Evolutionary conservation across 352 stramenopile genomes (phyloP).

Genomic region (Pythium folliculosum): DNA sequence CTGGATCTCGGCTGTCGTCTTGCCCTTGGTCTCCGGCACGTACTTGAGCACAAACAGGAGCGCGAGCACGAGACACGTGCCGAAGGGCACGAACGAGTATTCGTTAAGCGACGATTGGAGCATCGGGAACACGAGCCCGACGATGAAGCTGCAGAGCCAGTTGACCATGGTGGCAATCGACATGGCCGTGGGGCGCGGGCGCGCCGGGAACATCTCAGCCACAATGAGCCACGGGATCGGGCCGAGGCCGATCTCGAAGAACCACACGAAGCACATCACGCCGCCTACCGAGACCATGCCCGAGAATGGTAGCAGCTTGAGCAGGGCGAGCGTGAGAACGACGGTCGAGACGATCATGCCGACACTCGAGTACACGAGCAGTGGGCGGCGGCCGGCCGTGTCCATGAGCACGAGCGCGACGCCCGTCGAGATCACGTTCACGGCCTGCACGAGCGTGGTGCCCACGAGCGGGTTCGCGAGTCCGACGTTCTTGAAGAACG

Average conservation of each 20-base stretch:
- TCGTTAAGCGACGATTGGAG: conserved; percentile 74
- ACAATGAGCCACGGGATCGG: conserved; percentile 94
- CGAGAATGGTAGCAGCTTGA: conserved; percentile 45
- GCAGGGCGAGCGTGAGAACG: conserved; percentile 43
- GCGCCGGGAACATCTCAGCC: conserved; percentile 91
- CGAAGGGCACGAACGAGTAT: conserved; percentile 87
- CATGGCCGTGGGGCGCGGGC: conserved; percentile 85
- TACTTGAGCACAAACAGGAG: conserved; percentile 65
- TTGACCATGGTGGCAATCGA: conserved; percentile 87
- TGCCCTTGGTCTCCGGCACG: conserved; percentile 84
- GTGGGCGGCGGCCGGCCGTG: conserved; percentile 40
- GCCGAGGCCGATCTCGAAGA: conserved; percentile 55
- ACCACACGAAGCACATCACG: conserved; percentile 56
- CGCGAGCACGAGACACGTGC: conserved; percentile 52
- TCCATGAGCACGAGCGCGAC: conserved; percentile 52
- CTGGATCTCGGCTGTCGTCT: conserved; percentile 47
- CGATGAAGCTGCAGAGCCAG: conserved; percentile 93
- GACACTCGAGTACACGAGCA: conserved; percentile 46
- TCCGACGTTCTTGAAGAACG: conserved; percentile 46
- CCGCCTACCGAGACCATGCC: conserved; percentile 46
- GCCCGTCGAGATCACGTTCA: conserved; percentile 52
- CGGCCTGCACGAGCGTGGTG: conserved; percentile 37
- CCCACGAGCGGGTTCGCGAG: conserved; percentile 42
- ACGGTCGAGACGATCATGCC: conserved; percentile 47
- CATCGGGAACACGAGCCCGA: conserved; percentile 89